Percentiles rank a stretch among this genome's conserved stretches.
These are phyloP conservation scores for Schoenoplectus tabernaemontani DNA, from an alignment of 202 grass and related monocot genomes.

Conservation along the genomic window DNA sequence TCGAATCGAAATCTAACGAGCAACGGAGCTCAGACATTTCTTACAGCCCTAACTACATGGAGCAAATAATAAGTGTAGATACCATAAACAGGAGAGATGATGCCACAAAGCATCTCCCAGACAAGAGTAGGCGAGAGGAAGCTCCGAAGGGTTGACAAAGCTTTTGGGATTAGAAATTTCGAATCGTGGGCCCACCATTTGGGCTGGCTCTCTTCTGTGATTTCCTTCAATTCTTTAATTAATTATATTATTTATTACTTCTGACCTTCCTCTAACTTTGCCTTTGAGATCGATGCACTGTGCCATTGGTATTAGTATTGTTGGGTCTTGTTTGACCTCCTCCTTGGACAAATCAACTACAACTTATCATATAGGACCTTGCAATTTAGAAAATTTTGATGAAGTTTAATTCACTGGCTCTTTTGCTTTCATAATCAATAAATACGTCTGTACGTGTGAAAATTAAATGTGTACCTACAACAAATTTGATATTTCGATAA, in stretches of 20 bases:
- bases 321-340: conserved; percentile 14
- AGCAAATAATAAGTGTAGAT: not conserved
- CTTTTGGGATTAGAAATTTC: not conserved
- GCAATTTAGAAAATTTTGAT: not conserved
- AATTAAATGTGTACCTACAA: not conserved
- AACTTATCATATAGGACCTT: not conserved
- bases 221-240: conserved; percentile 12
- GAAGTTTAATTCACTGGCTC: not conserved
- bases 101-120: conserved; percentile 12
- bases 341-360: conserved; percentile 16
- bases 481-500: not conserved
- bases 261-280: conserved; percentile 6
- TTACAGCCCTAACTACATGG: too few species aligned
- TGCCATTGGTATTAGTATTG: conserved; percentile 7
- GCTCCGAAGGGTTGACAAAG: conserved; percentile 53
- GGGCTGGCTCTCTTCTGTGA: conserved; percentile 19
- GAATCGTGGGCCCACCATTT: not conserved
- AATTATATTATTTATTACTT: conserved; percentile 11
- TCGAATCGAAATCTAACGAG: too few species aligned
- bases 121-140: conserved; percentile 18
- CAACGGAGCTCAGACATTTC: too few species aligned
- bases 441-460: not conserved
- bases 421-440: not conserved
- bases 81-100: not conserved
- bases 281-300: conserved; percentile 25